These are phyloP conservation scores for Debaryomyces fabryi DNA, from an alignment of 1,139 yeast species.

Conservation along the genomic window DNA sequence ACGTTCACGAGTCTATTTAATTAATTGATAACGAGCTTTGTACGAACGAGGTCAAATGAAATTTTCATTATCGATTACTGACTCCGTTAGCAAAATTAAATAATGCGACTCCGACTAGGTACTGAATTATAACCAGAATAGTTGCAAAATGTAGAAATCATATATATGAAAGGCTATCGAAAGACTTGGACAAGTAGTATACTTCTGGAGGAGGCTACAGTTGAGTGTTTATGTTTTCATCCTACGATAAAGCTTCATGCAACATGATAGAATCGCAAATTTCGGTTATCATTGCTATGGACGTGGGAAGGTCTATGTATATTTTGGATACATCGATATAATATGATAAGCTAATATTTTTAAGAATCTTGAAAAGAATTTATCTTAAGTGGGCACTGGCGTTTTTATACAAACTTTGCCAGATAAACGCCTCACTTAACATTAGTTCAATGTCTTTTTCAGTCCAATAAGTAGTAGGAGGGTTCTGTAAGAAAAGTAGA, in stretches of 20 bases:
- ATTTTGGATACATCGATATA: neutral
- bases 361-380: neutral
- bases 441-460: constrained; percentile 89
- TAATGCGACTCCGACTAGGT: constrained; percentile 4
- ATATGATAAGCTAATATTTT: neutral
- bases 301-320: neutral
- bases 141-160: neutral
- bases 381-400: constrained; percentile 77
- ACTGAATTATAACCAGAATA: neutral
- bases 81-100: constrained; percentile 5
- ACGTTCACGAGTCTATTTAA: constrained; percentile 6
- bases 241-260: neutral
- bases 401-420: constrained; percentile 91
- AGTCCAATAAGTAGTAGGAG: constrained; percentile 85
- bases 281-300: neutral
- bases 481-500: constrained; percentile 82
- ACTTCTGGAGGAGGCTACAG: too few relatives aligned
- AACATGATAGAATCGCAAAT: neutral
- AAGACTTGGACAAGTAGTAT: too few relatives aligned
- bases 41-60: constrained; percentile 1
- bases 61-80: constrained; percentile 6
- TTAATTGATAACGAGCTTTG: constrained; percentile 1
- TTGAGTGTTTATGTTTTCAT: neutral
- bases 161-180: neutral
- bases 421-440: constrained; percentile 92